phyloP scores from a whole-genome alignment of 108 stramenopile species.

The Schizochytrium sp. region DNA sequence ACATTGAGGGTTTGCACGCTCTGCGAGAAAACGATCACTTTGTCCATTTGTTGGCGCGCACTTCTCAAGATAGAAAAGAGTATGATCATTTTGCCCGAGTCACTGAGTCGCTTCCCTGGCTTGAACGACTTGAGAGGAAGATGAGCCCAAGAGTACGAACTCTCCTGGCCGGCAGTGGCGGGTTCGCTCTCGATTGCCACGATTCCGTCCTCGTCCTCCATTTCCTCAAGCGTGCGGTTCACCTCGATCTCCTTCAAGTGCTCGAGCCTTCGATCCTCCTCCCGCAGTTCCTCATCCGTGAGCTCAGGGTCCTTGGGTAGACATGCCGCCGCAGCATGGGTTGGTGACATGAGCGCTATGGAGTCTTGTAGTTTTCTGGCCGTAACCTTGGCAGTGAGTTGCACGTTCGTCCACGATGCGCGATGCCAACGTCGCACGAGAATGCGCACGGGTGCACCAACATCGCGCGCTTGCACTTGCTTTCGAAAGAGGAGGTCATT shows the following conservation, averaged over 20 bases:
- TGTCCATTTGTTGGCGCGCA: neutral
- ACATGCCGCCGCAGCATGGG: neutral
- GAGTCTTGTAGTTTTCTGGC: no score
- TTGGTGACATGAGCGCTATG: no score
- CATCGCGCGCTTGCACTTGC: neutral
- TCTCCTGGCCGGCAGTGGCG: neutral
- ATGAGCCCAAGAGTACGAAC: neutral
- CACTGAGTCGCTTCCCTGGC: neutral
- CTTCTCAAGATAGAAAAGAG: neutral
- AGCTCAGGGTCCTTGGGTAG: neutral
- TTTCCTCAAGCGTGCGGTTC: neutral
- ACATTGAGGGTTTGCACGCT: neutral
- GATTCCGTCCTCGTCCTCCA: neutral
- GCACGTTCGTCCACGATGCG: neutral
- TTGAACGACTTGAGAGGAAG: neutral
- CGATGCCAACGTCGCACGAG: neutral
- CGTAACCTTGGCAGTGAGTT: neutral
- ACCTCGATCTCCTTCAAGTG: neutral
- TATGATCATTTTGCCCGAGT: slow-evolving; percentile 7
- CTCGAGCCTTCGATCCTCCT: neutral
- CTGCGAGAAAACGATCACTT: slow-evolving; percentile 10
- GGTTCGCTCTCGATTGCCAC: neutral
- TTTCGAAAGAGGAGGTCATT: neutral
- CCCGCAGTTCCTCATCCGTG: neutral
- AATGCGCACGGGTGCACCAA: neutral